phyloP scores from a whole-genome alignment of 2,329 filamentous ascomycete species.

The Rugonectria rugulosa region DNA sequence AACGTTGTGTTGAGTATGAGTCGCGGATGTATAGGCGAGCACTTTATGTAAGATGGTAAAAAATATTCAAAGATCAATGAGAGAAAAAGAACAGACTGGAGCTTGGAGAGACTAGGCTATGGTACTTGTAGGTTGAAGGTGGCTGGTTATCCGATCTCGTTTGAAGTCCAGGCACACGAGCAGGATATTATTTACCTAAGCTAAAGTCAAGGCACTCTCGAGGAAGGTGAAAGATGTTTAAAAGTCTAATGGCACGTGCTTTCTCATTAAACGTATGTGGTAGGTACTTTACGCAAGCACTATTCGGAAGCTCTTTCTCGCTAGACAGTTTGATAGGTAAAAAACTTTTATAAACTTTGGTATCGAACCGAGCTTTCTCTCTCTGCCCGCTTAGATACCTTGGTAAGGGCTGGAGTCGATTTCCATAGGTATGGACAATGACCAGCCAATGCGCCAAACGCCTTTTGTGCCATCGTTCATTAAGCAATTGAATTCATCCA shows the following conservation, averaged over 20 bases:
- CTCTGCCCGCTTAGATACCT: conserved; percentile 22
- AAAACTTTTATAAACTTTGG: conserved; percentile 29
- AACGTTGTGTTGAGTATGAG: too few species aligned
- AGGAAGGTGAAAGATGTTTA: not conserved
- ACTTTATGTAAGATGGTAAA: too few species aligned
- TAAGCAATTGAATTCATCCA: conserved; percentile 27
- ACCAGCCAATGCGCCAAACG: conserved; percentile 35
- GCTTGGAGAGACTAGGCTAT: not conserved
- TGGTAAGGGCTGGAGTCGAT: conserved; percentile 8
- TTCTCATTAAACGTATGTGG: not conserved
- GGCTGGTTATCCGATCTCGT: not conserved
- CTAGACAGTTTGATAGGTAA: not conserved
- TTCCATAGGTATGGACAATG: conserved; percentile 34
- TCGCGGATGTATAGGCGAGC: too few species aligned
- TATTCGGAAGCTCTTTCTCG: too few species aligned
- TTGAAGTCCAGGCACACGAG: not conserved
- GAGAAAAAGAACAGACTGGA: not conserved
- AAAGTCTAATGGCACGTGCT: not conserved
- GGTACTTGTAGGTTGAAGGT: not conserved
- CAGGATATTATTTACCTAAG: too few species aligned
- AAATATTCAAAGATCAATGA: not conserved
- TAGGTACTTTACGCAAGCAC: not conserved
- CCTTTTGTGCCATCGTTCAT: conserved; percentile 35
- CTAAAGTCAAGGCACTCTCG: too few species aligned
- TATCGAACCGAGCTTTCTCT: conserved; percentile 32